Evolutionary conservation across 129 eudicot species (phyloP), one percentile per base, ranked within the genome.

Genomic region (Pulicaria dysenterica): DNA sequence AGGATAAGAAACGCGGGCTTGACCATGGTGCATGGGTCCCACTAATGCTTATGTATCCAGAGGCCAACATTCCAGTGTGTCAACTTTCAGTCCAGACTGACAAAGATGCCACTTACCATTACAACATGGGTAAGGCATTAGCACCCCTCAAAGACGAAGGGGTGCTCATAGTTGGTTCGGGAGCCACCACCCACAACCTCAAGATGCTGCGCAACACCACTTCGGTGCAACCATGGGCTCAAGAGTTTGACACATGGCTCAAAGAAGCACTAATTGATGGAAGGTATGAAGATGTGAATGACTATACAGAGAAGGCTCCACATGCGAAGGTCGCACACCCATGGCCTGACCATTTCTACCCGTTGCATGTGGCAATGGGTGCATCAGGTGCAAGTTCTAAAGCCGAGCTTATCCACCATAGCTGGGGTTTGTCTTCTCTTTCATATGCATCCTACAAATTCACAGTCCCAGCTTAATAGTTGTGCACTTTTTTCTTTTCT

Each of bases 11-110:
- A 34, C 91, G 96, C 0, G 98, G 98, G 34, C 77, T 92, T n/a
- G 98, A 92, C 82, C 98, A 92, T 10, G 98, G 98, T 6, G 96
- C 96, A 4, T 92, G 98, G 98, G 95, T 89, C 31, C 98, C 98
- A 4, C 87, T 92, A n/a, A 87, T 89, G 95, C 94, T 92, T 9
- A 92, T 92, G 98, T 92, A 87, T 73, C 98, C 98, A 0, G 91
- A 87, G 17, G 91, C 96, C 16, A 79, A 92, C 50, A 86, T 92
- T 41, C 98, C 98, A 0, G 91, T 92, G 15, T 92, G 98, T 70
- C 98, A 89, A 74, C 91, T 92, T 41, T 92, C 96, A 0, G 81
- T 92, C 72, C 95, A 92, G 57, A 81, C 95, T 3, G 36, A 85
- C 41, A 58, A 60, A 55, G 88, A 87, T 66, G 91, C 86, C 8